Conservation (phyloP, 2,329 filamentous ascomycete species). For the Monilinia aucupariae region DNA sequence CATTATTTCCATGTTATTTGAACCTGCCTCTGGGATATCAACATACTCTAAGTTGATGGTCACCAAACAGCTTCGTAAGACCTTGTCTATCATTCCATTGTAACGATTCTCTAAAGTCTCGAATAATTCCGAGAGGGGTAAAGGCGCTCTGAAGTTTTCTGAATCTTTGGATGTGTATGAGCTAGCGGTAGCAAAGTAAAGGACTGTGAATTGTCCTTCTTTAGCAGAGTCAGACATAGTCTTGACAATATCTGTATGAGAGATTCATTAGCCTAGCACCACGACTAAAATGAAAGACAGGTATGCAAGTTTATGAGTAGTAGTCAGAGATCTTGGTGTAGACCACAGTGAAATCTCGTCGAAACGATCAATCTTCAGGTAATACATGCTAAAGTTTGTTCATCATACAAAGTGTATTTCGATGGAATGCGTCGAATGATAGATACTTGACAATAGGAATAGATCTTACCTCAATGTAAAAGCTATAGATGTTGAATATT, state of each 20-base stretch:
- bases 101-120: slow-evolving; percentile 63
- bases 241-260: neutral
- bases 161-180: slow-evolving; percentile 64
- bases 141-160: slow-evolving; percentile 61
- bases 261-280: neutral
- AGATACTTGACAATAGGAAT: slow-evolving; percentile 2
- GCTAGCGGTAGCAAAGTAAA: slow-evolving; percentile 75
- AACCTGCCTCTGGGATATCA: slow-evolving; percentile 50
- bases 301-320: slow-evolving; percentile 13
- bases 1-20: slow-evolving; percentile 40
- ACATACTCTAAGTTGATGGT: slow-evolving; percentile 80
- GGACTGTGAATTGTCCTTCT: slow-evolving; percentile 65
- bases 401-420: slow-evolving; percentile 31
- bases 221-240: slow-evolving; percentile 21
- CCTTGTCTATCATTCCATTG: slow-evolving; percentile 60
- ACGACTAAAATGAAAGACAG: neutral
- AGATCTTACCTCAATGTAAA: slow-evolving; percentile 20
- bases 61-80: slow-evolving; percentile 68
- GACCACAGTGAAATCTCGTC: slow-evolving; percentile 49
- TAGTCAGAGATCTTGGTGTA: slow-evolving; percentile 69
- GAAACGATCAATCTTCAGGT: slow-evolving; percentile 37
- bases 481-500: neutral
- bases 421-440: neutral
- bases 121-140: slow-evolving; percentile 59
- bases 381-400: slow-evolving; percentile 40